These are phyloP conservation scores for Fraxinus paxiana DNA, from an alignment of 305 asterid genomes.

Conservation along the genomic window DNA sequence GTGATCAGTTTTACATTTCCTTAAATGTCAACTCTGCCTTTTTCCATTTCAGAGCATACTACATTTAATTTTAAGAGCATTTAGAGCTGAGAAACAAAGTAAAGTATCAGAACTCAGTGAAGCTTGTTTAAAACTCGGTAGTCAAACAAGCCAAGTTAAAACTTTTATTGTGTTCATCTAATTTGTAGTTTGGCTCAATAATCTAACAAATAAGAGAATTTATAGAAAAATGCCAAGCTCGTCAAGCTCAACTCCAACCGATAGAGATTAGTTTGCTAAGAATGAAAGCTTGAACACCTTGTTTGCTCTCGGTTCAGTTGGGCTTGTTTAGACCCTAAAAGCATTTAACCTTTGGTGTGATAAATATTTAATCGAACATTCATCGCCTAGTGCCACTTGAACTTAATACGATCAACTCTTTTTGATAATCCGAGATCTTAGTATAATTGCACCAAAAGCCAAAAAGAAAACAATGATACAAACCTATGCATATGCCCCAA, in stretches of 20 bases:
- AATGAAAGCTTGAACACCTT: neutral
- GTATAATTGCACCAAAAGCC: neutral
- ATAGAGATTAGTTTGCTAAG: neutral
- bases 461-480: conserved; percentile 9
- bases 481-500: neutral
- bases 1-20: neutral
- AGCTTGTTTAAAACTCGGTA: neutral
- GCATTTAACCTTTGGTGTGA: neutral
- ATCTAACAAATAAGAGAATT: neutral
- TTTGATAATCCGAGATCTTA: neutral
- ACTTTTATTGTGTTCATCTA: neutral
- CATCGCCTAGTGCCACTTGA: conserved; percentile 3
- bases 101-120: neutral
- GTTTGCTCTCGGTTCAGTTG: neutral
- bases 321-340: neutral
- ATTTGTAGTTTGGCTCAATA: neutral
- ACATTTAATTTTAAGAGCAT: neutral
- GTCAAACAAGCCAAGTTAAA: neutral
- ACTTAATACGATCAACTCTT: neutral
- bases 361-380: neutral
- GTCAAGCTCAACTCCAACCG: neutral
- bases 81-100: neutral
- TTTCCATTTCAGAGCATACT: neutral
- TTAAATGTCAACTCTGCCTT: neutral
- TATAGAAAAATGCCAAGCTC: neutral